These are phyloP conservation scores for Pestalotiopsis sp. DNA, from an alignment of 2,329 filamentous ascomycete genomes.

Conservation along the genomic window DNA sequence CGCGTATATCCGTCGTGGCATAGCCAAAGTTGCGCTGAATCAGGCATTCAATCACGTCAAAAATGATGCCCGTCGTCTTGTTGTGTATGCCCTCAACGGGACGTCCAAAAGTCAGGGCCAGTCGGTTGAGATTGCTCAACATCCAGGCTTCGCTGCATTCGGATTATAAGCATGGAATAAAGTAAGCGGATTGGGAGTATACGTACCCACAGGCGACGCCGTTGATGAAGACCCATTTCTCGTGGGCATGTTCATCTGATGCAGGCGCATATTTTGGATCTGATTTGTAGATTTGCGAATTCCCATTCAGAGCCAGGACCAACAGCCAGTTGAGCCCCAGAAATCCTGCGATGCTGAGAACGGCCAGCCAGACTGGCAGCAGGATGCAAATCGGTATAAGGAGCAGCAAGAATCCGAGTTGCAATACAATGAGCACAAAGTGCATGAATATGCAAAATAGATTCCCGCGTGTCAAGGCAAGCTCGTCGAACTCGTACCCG, in stretches of 20 bases:
- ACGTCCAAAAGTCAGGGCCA: conserved; percentile 73
- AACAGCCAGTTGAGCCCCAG: conserved; percentile 53
- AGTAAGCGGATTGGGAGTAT: not conserved
- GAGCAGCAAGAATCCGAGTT: conserved; percentile 61
- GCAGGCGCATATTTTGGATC: conserved; percentile 54
- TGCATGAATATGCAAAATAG: conserved; percentile 61
- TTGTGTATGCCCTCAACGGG: conserved; percentile 77
- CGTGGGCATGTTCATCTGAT: conserved; percentile 55
- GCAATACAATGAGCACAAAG: conserved; percentile 58
- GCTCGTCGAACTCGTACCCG: conserved; percentile 63
- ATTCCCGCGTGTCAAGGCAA: conserved; percentile 62
- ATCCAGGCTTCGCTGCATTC: conserved; percentile 62
- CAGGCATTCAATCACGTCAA: conserved; percentile 77
- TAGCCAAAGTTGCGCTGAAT: conserved; percentile 76
- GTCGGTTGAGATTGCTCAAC: conserved; percentile 69
- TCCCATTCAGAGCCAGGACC: conserved; percentile 58
- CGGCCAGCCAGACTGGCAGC: conserved; percentile 52
- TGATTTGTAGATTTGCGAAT: conserved; percentile 50
- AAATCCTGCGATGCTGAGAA: conserved; percentile 43
- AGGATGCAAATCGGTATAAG: conserved; percentile 52
- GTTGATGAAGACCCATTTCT: conserved; percentile 82
- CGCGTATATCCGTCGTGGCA: conserved; percentile 68
- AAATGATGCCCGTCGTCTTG: conserved; percentile 72
- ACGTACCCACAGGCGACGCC: conserved; percentile 67
- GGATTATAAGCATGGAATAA: not conserved